These are phyloP conservation scores for Fusarium sp. DNA, from an alignment of 2,329 filamentous ascomycete species.

Conservation along the genomic window DNA sequence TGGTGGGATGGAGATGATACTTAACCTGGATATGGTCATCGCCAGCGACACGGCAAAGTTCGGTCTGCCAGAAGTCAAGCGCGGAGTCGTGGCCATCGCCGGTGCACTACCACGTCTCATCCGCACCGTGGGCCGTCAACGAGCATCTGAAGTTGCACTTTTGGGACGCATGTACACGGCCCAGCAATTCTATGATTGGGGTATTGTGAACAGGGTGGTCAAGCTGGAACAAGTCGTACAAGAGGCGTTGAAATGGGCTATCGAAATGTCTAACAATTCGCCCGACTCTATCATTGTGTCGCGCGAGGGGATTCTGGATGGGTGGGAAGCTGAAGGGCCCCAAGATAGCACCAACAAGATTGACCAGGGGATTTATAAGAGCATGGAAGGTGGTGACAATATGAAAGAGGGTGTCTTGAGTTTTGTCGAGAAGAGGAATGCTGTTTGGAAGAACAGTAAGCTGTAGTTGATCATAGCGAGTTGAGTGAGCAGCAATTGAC, in stretches of 20 bases:
- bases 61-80: slow-evolving; percentile 75
- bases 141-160: slow-evolving; percentile 78
- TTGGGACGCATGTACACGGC: slow-evolving; percentile 70
- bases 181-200: slow-evolving; percentile 71
- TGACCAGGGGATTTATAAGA: slow-evolving; percentile 66
- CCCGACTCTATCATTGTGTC: slow-evolving; percentile 82
- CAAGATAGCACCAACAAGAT: slow-evolving; percentile 70
- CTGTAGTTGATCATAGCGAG: slow-evolving; percentile 51
- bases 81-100: slow-evolving; percentile 76
- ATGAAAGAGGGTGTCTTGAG: slow-evolving; percentile 78
- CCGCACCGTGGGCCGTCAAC: slow-evolving; percentile 70
- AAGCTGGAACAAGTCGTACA: slow-evolving; percentile 58
- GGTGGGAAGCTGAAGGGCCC: slow-evolving; percentile 76
- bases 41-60: slow-evolving; percentile 68
- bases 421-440: slow-evolving; percentile 80
- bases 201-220: slow-evolving; percentile 73
- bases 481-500: background rate
- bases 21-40: slow-evolving; percentile 77
- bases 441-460: slow-evolving; percentile 74
- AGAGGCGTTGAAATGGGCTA: slow-evolving; percentile 71
- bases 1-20: slow-evolving; percentile 78
- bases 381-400: slow-evolving; percentile 75
- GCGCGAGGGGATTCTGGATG: slow-evolving; percentile 75
- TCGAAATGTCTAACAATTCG: slow-evolving; percentile 71
- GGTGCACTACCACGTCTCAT: slow-evolving; percentile 75